phyloP scores from a whole-genome alignment of 2,329 filamentous ascomycete species.

The Pestalotiopsis sp. region DNA sequence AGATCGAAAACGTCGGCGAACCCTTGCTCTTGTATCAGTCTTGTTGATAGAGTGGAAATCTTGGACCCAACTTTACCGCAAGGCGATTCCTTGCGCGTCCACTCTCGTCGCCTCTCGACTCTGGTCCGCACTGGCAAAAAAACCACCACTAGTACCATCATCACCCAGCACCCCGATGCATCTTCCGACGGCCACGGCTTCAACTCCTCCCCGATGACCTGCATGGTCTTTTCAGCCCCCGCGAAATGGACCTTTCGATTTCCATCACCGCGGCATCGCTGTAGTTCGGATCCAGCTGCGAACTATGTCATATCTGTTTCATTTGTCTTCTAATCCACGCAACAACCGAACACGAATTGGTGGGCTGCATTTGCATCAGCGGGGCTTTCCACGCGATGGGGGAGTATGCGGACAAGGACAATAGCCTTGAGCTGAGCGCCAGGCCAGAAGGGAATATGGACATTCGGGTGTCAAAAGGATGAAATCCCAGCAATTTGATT shows the following conservation, averaged over 20 bases:
- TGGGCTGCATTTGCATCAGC: constrained; percentile 9
- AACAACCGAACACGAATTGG: not conserved
- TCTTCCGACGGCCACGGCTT: not conserved
- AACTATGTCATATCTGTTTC: constrained; percentile 4
- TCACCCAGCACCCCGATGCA: not conserved
- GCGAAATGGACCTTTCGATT: not conserved
- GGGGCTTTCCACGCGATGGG: not conserved
- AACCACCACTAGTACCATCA: not conserved
- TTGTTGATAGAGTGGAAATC: constrained; percentile 34
- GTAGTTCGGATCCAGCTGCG: not conserved
- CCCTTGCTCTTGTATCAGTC: constrained; percentile 89
- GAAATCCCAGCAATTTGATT: constrained; percentile 6
- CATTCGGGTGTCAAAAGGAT: constrained; percentile 13
- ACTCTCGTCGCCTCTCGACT: not conserved
- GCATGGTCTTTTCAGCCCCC: not conserved
- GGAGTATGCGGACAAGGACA: not conserved
- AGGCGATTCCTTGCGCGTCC: too few relatives aligned
- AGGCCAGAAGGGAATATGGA: constrained; percentile 10
- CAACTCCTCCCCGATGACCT: not conserved
- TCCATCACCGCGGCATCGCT: not conserved
- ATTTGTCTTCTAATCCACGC: constrained; percentile 10
- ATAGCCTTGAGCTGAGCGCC: not conserved
- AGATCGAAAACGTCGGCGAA: constrained; percentile 98
- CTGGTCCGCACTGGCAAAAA: not conserved
- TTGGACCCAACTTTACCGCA: too few relatives aligned